Percentiles rank a stretch among this genome's conserved stretches.
Evolutionary conservation across 768 basidiomycete genomes (phyloP).

Genomic region (Xerocomellus dryophilus): DNA sequence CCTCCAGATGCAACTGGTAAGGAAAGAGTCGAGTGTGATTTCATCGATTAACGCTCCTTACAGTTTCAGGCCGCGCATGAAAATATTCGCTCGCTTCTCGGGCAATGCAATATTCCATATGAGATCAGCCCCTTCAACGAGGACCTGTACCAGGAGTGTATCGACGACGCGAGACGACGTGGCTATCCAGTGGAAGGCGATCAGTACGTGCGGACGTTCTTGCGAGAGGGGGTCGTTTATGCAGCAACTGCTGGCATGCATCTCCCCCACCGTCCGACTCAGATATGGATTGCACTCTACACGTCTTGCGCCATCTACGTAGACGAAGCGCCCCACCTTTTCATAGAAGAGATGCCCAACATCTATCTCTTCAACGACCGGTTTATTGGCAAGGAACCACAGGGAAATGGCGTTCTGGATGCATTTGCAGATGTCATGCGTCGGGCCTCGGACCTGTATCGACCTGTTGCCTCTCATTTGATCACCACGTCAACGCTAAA

Average conservation of each 20-base stretch:
- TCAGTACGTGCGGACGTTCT: slow-evolving; percentile 26
- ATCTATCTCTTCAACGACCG: slow-evolving; percentile 36
- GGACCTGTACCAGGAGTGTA: slow-evolving; percentile 21
- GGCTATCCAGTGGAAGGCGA: slow-evolving; percentile 28
- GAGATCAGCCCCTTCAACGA: slow-evolving; percentile 13
- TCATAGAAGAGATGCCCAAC: slow-evolving; percentile 17
- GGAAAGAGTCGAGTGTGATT: neutral
- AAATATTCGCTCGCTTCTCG: slow-evolving; percentile 16
- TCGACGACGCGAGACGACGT: slow-evolving; percentile 17
- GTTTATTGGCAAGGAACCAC: slow-evolving; percentile 28
- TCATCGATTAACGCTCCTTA: neutral
- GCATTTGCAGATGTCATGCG: slow-evolving; percentile 34
- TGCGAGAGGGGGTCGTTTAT: slow-evolving; percentile 32
- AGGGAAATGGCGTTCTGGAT: slow-evolving; percentile 33
- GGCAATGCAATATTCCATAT: slow-evolving; percentile 16
- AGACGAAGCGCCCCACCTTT: slow-evolving; percentile 35
- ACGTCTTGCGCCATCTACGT: slow-evolving; percentile 37
- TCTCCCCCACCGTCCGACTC: slow-evolving; percentile 18
- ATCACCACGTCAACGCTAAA: slow-evolving; percentile 38
- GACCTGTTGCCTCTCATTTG: slow-evolving; percentile 30
- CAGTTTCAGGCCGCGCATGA: slow-evolving; percentile 11
- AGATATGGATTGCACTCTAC: slow-evolving; percentile 37
- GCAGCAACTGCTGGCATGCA: slow-evolving; percentile 29
- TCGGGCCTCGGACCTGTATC: slow-evolving; percentile 29
- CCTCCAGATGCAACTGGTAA: slow-evolving; percentile 15